Evolutionary conservation across 31 red algal species (phyloP), one percentile per base, ranked within the genome.

Genomic region (Pterothamnion heteromorphum): DNA sequence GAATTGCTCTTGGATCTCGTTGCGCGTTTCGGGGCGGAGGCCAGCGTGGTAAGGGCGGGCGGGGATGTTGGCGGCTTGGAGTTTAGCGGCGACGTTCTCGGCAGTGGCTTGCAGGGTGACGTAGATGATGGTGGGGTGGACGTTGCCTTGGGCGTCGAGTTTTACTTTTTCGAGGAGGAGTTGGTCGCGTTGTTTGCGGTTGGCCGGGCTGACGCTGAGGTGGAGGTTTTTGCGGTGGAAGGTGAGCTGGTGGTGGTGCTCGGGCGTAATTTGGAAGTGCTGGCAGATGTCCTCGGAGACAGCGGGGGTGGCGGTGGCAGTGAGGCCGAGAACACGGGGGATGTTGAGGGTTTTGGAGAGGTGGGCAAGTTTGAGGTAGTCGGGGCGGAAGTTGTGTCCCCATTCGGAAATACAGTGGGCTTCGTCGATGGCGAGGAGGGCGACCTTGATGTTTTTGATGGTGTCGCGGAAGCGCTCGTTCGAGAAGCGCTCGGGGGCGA

Each of bases 361-460:
- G 14, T 81, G 35, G 5, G 90, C 78, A 21, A 99, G 74, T n/a
- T 93, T 90, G 38, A 94, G 83, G 88, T 99, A 99, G 80, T 97
- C 96, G 0, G 98, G 98, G 5, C 98, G 95, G 51, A 99, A 99
- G 36, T 88, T 81, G 87, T 97, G 96, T 0, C 98, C 98, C 98
- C 98, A 99, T 72, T 99, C 94, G 14, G 93, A 95, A 35, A 99
- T 93, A 78, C 98, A 99, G 87, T 99, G 98, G 0, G 98, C 98
- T 74, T 99, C 98, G 80, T 99, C 98, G 31, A 99, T 93, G 9
- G 92, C 96, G 39, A 99, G 95, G 21, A 95, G 44, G 20, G 89
- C 44, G 5, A 95, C 58, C n/a, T 38, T 71, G 36, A 95, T 44
- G 4, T 30, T 28, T 14, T 86, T 51, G 0, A 99, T 34, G 0